These are phyloP conservation scores for Pharnaceum exiguum DNA, from an alignment of 148 eudicot genomes.

Conservation along the genomic window DNA sequence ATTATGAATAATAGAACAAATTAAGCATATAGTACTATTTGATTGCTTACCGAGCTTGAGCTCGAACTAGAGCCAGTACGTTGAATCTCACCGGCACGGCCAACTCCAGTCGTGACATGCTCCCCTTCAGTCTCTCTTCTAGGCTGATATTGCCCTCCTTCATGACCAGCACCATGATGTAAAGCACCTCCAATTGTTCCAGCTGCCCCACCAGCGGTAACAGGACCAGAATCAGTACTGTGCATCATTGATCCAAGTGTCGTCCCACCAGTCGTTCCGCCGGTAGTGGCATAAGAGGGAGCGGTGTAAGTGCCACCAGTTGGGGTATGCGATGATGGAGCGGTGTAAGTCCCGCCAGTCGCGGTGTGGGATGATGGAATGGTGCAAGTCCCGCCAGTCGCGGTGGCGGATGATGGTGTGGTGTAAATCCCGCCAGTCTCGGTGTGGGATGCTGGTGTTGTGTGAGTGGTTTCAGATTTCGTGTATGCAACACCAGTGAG, in stretches of 20 bases:
- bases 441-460: neutral
- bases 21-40: neutral
- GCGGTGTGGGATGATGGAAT: neutral
- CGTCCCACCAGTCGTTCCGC: no score
- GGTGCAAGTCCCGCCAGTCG: neutral
- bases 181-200: constrained; percentile 21
- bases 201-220: constrained; percentile 6
- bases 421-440: neutral
- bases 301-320: neutral
- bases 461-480: neutral
- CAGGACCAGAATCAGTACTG: no score
- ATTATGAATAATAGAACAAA: no score
- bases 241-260: no score
- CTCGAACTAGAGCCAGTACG: constrained; percentile 34
- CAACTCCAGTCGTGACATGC: constrained; percentile 1
- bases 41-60: constrained; percentile 46
- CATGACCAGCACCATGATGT: constrained; percentile 8
- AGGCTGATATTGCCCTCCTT: constrained; percentile 31
- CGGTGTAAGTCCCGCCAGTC: neutral
- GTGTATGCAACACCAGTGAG: constrained; percentile 54
- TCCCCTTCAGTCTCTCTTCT: constrained; percentile 3
- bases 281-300: no score
- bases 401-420: neutral
- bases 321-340: neutral
- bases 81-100: constrained; percentile 22